Base-by-base conservation (phyloP, 495 filamentous ascomycete genomes). In the Tuber brumale region DNA sequence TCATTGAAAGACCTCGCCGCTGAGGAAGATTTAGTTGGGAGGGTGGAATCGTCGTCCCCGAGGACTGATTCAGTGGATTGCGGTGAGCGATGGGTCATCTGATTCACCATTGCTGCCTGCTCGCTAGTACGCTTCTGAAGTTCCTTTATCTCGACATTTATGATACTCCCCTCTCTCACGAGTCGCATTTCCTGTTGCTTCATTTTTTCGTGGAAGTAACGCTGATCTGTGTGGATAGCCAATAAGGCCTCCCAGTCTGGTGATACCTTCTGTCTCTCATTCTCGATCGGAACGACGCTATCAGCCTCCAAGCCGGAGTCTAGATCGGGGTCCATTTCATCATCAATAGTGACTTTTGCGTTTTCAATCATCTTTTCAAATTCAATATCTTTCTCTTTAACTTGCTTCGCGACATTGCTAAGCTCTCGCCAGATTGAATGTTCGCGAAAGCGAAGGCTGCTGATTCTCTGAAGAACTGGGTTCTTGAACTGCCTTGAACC, bases 341-440 rank as follows among this genome's bases (percentile, higher is more conserved):
- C 27, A 41, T 48, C 46, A 21, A 42, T 46, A n/a, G 44, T 39
- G 37, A 43, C 71, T 31, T 43, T 70, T 37, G 70, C 70, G 21
- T n/a, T 69, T n/a, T 41, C 35, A 45, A 80, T 79, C 46, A 42
- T 79, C 35, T 42, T 71, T n/a, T 74, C 69, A 35, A 72, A 74
- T 27, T 72, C 43, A 16, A n/a, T 21, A 27, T 81, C 78, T 37
- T 72, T 69, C 23, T 61, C 39, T 46, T 72, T 80, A 7, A 72
- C 73, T 45, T 70, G 44, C 21, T 61, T 66, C 16, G 70, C 61
- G 37, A 80, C 66, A n/a, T 57, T 27, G 18, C 77, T 79, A 57
- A 80, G 77, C 21, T 78, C 75, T 35, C 48, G 69, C 57, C 14
- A 70, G 19, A 80, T 44, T 27, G 57, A 46, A 79, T 70, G 39